phyloP scores from a whole-genome alignment of 257 asterid species.

The Nicotiana benthamiana region DNA sequence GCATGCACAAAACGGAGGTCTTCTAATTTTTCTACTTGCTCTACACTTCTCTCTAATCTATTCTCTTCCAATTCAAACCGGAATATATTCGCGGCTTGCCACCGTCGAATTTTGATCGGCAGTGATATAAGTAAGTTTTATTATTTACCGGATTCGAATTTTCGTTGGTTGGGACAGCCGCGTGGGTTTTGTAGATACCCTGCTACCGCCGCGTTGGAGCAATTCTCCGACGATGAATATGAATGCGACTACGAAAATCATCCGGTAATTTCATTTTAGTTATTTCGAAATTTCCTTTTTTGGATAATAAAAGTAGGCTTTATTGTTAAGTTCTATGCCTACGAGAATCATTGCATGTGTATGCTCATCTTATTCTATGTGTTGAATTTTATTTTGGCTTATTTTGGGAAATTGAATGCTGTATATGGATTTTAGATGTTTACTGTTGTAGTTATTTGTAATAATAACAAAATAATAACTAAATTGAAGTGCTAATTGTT shows the following conservation, averaged over 20 bases:
- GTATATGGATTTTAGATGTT: background rate
- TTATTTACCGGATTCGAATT: background rate
- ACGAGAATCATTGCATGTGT: background rate
- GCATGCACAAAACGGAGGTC: constrained; percentile 43
- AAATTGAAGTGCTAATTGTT: background rate
- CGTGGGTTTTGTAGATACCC: constrained; percentile 46
- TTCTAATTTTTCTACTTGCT: background rate
- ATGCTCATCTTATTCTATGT: background rate
- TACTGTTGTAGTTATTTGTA: background rate
- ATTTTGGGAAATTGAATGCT: background rate
- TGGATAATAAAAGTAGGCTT: background rate
- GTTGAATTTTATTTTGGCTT: background rate
- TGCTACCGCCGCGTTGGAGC: constrained; percentile 40
- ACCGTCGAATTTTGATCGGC: background rate
- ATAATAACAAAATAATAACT: too few species aligned
- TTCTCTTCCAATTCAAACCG: background rate
- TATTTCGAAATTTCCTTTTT: background rate
- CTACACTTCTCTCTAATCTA: constrained; percentile 10
- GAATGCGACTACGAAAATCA: constrained; percentile 84
- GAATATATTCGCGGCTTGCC: background rate
- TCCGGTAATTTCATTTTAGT: constrained; percentile 39
- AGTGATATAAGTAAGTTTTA: background rate
- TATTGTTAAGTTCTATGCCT: background rate
- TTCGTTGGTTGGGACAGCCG: constrained; percentile 5
- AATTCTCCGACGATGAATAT: constrained; percentile 93